Evolutionary conservation across 805 yeast genomes (phyloP).

Genomic region (Kodamaea sagamina): DNA sequence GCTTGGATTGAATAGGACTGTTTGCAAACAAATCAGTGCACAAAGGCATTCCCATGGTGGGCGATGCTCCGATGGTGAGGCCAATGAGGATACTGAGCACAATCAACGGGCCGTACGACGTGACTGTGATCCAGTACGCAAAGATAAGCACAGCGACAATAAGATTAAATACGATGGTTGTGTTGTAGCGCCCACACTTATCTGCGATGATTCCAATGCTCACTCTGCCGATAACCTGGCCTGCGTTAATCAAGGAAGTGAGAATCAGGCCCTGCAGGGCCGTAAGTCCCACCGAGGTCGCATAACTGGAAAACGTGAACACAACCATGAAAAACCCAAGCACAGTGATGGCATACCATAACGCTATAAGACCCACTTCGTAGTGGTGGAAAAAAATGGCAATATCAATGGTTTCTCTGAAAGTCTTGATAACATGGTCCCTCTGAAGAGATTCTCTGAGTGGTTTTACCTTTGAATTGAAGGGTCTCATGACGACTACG

Average conservation of each 20-base stretch:
- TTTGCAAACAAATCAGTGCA: conserved; percentile 11
- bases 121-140: conserved; percentile 47
- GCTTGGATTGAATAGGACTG: conserved; percentile 15
- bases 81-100: conserved; percentile 27
- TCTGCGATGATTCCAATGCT: conserved; percentile 50
- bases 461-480: conserved; percentile 32
- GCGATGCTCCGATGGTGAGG: conserved; percentile 30
- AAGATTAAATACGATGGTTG: conserved; percentile 23
- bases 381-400: conserved; percentile 30
- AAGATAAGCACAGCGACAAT: conserved; percentile 27
- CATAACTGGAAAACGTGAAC: conserved; percentile 42
- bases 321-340: conserved; percentile 38
- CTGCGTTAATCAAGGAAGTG: conserved; percentile 41
- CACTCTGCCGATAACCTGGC: conserved; percentile 53
- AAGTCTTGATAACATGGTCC: conserved; percentile 11
- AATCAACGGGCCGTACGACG: conserved; percentile 18
- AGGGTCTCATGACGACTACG: conserved; percentile 45
- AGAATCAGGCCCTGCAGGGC: conserved; percentile 32
- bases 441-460: conserved; percentile 25
- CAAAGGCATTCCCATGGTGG: conserved; percentile 21
- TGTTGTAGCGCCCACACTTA: conserved; percentile 47
- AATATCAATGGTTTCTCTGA: conserved; percentile 25
- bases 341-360: conserved; percentile 40
- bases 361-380: conserved; percentile 25
- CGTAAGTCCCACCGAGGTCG: conserved; percentile 44